phyloP scores from a whole-genome alignment of 2,329 filamentous ascomycete genomes.

The Pezicula carpinea region DNA sequence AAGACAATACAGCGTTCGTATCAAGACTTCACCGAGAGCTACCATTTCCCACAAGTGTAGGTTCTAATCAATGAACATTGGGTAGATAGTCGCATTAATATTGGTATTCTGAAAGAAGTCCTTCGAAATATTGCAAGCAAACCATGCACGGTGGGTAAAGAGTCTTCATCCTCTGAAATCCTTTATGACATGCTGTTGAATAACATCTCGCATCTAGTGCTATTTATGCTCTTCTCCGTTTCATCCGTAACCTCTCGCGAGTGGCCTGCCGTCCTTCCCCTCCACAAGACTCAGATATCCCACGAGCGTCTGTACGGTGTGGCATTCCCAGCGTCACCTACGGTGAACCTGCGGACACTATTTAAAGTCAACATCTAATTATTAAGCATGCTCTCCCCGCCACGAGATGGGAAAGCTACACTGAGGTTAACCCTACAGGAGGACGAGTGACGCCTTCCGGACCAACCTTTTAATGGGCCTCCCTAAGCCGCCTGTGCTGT shows the following conservation, averaged over 20 bases:
- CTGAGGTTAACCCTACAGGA: neutral
- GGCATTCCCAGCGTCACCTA: slow-evolving; percentile 5
- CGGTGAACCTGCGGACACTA: slow-evolving; percentile 26
- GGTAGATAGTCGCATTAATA: too few relatives aligned
- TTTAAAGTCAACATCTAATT: slow-evolving; percentile 28
- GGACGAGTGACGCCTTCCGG: neutral
- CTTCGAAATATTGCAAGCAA: too few relatives aligned
- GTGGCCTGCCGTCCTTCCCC: slow-evolving; percentile 22
- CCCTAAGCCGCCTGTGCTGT: slow-evolving; percentile 23
- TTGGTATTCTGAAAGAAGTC: too few relatives aligned
- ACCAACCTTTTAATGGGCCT: slow-evolving; percentile 25
- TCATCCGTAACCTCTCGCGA: slow-evolving; percentile 21
- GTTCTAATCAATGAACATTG: too few relatives aligned
- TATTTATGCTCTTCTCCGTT: slow-evolving; percentile 31
- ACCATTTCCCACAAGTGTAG: too few relatives aligned
- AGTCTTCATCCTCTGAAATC: too few relatives aligned
- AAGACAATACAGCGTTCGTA: slow-evolving; percentile 69
- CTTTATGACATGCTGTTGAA: slow-evolving; percentile 24
- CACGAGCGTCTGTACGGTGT: slow-evolving; percentile 29
- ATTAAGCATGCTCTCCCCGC: slow-evolving; percentile 32
- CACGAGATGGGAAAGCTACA: slow-evolving; percentile 29
- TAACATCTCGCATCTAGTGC: slow-evolving; percentile 31
- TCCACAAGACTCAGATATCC: slow-evolving; percentile 30
- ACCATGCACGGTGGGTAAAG: too few relatives aligned
- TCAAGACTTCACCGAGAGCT: slow-evolving; percentile 36